A percentile compares a stretch with the other conserved stretches of the same genome.
Conservation (phyloP, 202 grass and related monocot species). For the Setaria viridis region DNA sequence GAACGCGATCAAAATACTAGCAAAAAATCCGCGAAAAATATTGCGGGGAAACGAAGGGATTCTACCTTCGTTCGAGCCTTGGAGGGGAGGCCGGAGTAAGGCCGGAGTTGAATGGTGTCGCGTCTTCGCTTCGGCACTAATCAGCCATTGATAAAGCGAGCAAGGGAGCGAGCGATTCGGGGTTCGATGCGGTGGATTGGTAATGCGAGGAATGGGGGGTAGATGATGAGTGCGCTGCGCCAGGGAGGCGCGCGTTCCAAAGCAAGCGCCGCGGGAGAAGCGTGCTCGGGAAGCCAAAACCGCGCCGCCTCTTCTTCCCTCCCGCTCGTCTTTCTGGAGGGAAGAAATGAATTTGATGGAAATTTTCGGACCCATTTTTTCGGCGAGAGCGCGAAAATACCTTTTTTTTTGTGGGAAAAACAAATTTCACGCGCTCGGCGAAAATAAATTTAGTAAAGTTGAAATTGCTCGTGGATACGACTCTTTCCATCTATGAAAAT, state of each 20-base stretch:
- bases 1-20: not conserved
- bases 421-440: not conserved
- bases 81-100: not conserved
- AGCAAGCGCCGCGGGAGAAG: slow-evolving; percentile 25
- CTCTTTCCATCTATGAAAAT: too few relatives aligned
- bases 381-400: not conserved
- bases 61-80: not conserved
- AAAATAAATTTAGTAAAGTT: not conserved
- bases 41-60: not conserved
- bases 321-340: not conserved
- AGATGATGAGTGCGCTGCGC: not conserved
- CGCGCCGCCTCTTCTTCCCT: not conserved
- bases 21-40: not conserved
- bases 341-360: not conserved
- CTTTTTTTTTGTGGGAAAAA: not conserved
- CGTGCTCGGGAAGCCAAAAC: slow-evolving; percentile 33
- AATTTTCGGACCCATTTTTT: not conserved
- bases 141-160: slow-evolving; percentile 27
- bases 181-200: not conserved
- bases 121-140: slow-evolving; percentile 8
- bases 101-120: not conserved
- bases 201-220: not conserved
- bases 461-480: not conserved
- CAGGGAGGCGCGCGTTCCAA: not conserved
- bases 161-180: not conserved